Evolutionary conservation across 768 basidiomycete species (phyloP), one percentile per base, ranked within the genome.

Genomic region (Epithele typhae): DNA sequence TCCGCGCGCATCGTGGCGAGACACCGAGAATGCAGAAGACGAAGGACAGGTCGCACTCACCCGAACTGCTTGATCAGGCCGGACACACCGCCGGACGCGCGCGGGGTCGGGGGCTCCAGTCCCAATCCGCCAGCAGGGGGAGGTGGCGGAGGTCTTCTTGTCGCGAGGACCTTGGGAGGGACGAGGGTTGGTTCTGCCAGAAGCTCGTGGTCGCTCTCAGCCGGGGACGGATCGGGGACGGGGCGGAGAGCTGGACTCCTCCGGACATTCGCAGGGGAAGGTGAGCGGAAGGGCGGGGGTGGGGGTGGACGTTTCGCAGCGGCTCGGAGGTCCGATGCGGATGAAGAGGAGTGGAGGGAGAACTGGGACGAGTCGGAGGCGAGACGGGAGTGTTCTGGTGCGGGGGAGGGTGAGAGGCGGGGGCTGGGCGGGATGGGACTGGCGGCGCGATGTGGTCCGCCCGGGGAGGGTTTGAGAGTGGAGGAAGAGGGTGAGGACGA

Each of bases 261-360:
- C 15, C 75, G 70, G 2, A 72, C 71, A 3, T 70, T 68, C n/a
- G 66, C 64, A 5, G 71, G 64, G 23, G 72, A 62, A 0, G 70
- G 49, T 33, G 57, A 52, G n/a, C 78, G 75, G 2, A 78, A 77
- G 1, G 83, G 83, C 0, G 83, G 83, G 0, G 78, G 79, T 0
- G 82, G 82, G 2, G 75, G 71, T 40, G 79, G 73, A 51, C 72
- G 77, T 4, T 64, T 60, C 12, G 64, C 57, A 14, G 55, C 53
- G 5, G 55, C 40, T 46, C 74, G 76, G 37, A 79, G 52, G 54
- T 85, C 82, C 2, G 80, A 79, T 4, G 75, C 69, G 2, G 82
- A 82, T 2, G 73, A 70, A 0, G 76, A 72, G 8, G 69, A 51
- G 14, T 76, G 74, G 22, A 82, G 30, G 55, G 65, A 57, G 25